Base-by-base conservation (phyloP, 2,329 filamentous ascomycete species). In the Alternaria consortialis region DNA sequence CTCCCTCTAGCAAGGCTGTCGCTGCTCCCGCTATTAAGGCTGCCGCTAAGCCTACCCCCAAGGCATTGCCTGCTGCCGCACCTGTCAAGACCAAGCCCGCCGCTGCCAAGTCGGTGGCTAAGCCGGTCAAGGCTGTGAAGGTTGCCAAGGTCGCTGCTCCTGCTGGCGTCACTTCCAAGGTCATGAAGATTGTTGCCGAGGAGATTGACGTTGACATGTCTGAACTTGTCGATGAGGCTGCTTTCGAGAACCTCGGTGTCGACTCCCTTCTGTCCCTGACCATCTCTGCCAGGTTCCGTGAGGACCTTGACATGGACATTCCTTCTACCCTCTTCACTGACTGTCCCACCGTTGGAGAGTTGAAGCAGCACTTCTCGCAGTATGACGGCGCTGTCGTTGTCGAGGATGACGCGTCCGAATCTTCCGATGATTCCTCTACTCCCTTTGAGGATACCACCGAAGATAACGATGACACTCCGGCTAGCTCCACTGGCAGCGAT, bases 111-210 rank as follows among this genome's bases (percentile, higher is more conserved):
- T 85, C 85, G 23, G 84, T 84, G 42, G 76, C 85, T 7, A 50
- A 50, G 7, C 32, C 32, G 37, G 83, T 80, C 52, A 84, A 84
- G 51, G 81, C 81, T 0, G 73, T 80, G 53, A 86, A 85, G 71
- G 76, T 57, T 37, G 62, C 82, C 51, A 85, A 86, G 69, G 74
- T 80, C 15, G 77, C 82, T 65, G 80, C 53, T 5, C 53, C 71
- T 43, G 83, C 72, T 71, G 86, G 37, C 79, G 84, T 80, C 70
- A 82, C 73, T 75, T 85, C 68, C 61, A 82, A 82, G 64, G 84
- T 91, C 47, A 87, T 90, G 75, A 84, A 86, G 55, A 90, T 89
- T 57, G 88, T 92, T 63, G 87, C 89, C n/a, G 82, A 85, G 37
- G 90, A 92, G 75, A 86, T 86, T 48, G 86, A 87, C 62, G 82